Evolutionary conservation across 2,329 filamentous ascomycete species (phyloP).

Genomic region (Exserohilum turcica): DNA sequence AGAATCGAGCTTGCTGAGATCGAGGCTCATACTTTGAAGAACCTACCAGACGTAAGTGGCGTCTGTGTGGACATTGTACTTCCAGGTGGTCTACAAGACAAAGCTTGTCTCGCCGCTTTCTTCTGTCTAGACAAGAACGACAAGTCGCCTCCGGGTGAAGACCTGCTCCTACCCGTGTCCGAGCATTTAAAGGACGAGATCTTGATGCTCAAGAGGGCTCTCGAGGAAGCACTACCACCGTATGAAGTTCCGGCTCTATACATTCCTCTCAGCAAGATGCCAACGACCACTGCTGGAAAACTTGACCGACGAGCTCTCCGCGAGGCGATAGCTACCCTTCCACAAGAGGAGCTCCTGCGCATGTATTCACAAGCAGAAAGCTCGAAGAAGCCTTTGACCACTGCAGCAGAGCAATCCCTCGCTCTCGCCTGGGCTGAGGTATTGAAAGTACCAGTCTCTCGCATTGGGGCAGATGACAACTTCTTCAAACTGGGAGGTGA

Average conservation of each 20-base stretch:
- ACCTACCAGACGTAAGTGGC: background rate
- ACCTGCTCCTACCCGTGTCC: too few relatives aligned
- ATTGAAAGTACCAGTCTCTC: conserved; percentile 14
- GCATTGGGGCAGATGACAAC: conserved; percentile 22
- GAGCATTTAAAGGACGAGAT: background rate
- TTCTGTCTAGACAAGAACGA: background rate
- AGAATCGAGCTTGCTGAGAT: conserved; percentile 25
- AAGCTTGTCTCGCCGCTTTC: conserved; percentile 2
- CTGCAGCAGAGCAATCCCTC: conserved; percentile 12
- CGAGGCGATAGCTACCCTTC: background rate
- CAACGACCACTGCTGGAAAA: conserved; percentile 22
- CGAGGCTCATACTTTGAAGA: background rate
- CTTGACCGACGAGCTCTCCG: conserved; percentile 2
- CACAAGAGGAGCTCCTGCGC: conserved; percentile 14
- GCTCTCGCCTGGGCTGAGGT: conserved; percentile 21
- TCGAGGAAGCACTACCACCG: conserved; percentile 1
- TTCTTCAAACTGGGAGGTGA: conserved; percentile 19
- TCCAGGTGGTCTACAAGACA: background rate
- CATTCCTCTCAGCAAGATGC: conserved; percentile 18
- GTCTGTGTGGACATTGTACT: background rate
- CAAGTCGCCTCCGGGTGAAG: background rate
- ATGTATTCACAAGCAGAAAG: conserved; percentile 9
- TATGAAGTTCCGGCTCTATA: conserved; percentile 5
- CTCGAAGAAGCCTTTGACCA: background rate
- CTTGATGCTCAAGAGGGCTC: background rate